Evolutionary conservation across 2,329 filamentous ascomycete genomes (phyloP), one percentile per base, ranked within the genome.

Genomic region (Scleromitrula shiraiana): DNA sequence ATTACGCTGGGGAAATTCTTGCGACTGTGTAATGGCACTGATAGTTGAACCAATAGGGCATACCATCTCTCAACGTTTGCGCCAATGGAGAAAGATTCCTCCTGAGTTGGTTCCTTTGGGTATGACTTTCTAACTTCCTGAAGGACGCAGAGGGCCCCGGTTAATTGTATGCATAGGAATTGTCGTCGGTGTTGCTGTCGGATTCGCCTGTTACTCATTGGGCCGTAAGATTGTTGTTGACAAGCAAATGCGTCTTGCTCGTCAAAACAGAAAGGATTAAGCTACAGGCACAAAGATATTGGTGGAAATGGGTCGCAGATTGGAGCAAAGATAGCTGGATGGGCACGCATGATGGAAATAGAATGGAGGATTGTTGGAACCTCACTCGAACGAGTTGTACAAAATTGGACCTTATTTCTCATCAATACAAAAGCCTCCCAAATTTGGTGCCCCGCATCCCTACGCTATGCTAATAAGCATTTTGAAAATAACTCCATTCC

Each of bases 91-190:
- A 78, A 82, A 83, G 72, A 85, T 97, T 65, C 93, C 93, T 60
- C 82, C 88, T 60, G 93, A 98, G 78, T 78, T 98, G 78, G 81
- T 90, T 61, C 93, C 93, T 65, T 84, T 98, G 62, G 90, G 90
- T 95, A 83, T 69, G 80, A 8, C 35, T 35, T 15, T 42, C 19
- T 39, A 12, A 20, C 7, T 5, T 27, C 22, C n/a, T 19, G 46
- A 46, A 52, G 43, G 1, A 40, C 23, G 2, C 15, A 17, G 23
- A 42, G 52, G 50, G 53, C 53, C 26, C 45, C 7, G n/a, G 37
- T 26, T 49, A 19, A 43, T 62, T 57, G 51, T 48, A 39, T 48
- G 37, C 33, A 9, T 37, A 65, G 89, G 85, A 68, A 72, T 93
- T 60, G 93, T 97, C 70, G 83, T 97, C 64, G 80, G 75, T 73